Conservation (phyloP, 2,329 filamentous ascomycete genomes). For the Aspergillus candidus region DNA sequence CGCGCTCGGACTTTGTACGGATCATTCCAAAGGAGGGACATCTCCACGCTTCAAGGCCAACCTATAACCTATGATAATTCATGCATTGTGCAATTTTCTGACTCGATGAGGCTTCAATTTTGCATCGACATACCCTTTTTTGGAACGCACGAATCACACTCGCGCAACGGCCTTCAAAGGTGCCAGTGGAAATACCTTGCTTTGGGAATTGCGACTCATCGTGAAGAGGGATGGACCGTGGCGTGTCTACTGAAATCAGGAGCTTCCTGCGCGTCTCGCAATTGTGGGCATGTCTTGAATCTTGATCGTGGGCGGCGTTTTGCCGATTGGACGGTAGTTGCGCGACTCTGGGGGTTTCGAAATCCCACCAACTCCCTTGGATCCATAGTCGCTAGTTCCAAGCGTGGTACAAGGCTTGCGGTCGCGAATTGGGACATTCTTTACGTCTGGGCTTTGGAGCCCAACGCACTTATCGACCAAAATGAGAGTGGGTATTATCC, state of each 20-base stretch:
- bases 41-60: constrained; percentile 3
- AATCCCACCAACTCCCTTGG: constrained; percentile 32
- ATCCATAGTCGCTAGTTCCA: constrained; percentile 33
- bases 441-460: constrained; percentile 37
- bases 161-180: constrained; percentile 6
- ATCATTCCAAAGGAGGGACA: constrained; percentile 27
- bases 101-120: constrained; percentile 25
- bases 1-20: constrained; percentile 29
- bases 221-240: constrained; percentile 28
- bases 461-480: constrained; percentile 30
- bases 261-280: constrained; percentile 18
- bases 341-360: constrained; percentile 31
- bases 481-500: constrained; percentile 29
- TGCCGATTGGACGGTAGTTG: constrained; percentile 30
- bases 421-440: constrained; percentile 39
- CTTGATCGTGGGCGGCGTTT: constrained; percentile 38
- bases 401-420: constrained; percentile 33
- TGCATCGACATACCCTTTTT: constrained; percentile 37
- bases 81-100: constrained; percentile 20
- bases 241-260: constrained; percentile 35
- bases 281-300: constrained; percentile 31
- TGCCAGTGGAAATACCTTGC: constrained; percentile 39
- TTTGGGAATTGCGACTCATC: constrained; percentile 33
- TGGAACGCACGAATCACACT: constrained; percentile 26
- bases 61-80: constrained; percentile 19